Conservation (phyloP, 2,329 filamentous ascomycete species). For the Fusarium temperatum region DNA sequence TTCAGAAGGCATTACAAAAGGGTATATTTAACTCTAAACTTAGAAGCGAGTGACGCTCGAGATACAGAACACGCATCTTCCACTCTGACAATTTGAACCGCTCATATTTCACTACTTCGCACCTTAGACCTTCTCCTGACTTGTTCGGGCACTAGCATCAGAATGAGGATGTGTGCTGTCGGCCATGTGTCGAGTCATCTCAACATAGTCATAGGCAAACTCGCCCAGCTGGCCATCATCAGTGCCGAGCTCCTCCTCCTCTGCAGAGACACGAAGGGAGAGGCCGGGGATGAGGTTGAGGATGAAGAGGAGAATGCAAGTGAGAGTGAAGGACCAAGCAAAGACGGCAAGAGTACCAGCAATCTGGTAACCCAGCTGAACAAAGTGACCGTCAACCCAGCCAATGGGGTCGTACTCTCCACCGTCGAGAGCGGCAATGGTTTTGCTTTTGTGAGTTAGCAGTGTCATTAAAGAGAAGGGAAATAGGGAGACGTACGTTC, state of each 20-base stretch:
- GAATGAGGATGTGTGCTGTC: slow-evolving; percentile 43
- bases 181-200: slow-evolving; percentile 71
- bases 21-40: slow-evolving; percentile 3
- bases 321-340: slow-evolving; percentile 73
- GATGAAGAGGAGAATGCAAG: slow-evolving; percentile 73
- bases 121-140: slow-evolving; percentile 44
- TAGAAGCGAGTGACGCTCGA: not conserved
- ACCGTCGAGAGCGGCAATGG: slow-evolving; percentile 79
- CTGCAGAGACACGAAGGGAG: slow-evolving; percentile 71
- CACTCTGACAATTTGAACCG: not conserved
- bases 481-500: slow-evolving; percentile 60
- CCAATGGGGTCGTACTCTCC: slow-evolving; percentile 66
- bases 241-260: slow-evolving; percentile 74
- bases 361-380: slow-evolving; percentile 76
- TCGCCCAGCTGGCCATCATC: slow-evolving; percentile 83
- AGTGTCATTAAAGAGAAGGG: not conserved
- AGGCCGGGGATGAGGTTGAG: slow-evolving; percentile 77
- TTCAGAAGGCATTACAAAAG: slow-evolving; percentile 6
- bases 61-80: not conserved
- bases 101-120: not conserved
- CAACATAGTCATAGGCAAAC: slow-evolving; percentile 86
- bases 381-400: slow-evolving; percentile 76
- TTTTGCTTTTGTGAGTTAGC: slow-evolving; percentile 57
- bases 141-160: slow-evolving; percentile 38
- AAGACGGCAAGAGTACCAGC: slow-evolving; percentile 72